Conservation (phyloP, 2,329 filamentous ascomycete genomes). For the Falciphora oryzae region DNA sequence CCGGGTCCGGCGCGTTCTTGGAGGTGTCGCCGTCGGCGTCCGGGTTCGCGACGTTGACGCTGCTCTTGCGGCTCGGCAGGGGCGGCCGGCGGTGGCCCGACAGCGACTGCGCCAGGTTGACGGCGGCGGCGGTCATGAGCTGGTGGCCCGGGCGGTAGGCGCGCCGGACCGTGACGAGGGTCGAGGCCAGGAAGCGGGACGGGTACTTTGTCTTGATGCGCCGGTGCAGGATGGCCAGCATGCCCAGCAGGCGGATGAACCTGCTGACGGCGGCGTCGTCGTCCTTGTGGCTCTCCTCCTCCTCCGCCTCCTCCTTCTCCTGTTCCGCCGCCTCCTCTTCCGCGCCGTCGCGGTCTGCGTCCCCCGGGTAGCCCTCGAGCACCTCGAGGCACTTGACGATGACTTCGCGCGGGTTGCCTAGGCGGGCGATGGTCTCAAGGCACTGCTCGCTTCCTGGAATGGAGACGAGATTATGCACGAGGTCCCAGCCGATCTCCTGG, state of each 20-base stretch:
- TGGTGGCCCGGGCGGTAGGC: conserved; percentile 59
- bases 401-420: conserved; percentile 76
- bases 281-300: conserved; percentile 20
- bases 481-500: conserved; percentile 76
- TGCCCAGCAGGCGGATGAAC: conserved; percentile 64
- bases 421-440: conserved; percentile 65
- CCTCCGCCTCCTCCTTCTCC: conserved; percentile 12
- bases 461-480: conserved; percentile 68
- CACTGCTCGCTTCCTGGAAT: conserved; percentile 64
- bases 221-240: conserved; percentile 67
- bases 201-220: conserved; percentile 73
- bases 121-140: conserved; percentile 63
- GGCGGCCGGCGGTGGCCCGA: conserved; percentile 61
- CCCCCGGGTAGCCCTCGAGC: conserved; percentile 52
- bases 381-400: conserved; percentile 75
- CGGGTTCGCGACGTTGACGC: conserved; percentile 47
- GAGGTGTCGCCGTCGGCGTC: conserved; percentile 48
- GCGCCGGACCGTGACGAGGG: conserved; percentile 64
- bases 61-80: conserved; percentile 54
- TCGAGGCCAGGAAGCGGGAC: conserved; percentile 71
- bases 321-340: conserved; percentile 16
- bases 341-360: conserved; percentile 32
- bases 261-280: conserved; percentile 20
- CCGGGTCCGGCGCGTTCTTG: conserved; percentile 56
- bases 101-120: conserved; percentile 65